Percentiles rank a stretch among this genome's conserved stretches.
phyloP scores from a whole-genome alignment of 1,284 basidiomycete genomes.

The Cutaneotrichosporon cyanovorans region DNA sequence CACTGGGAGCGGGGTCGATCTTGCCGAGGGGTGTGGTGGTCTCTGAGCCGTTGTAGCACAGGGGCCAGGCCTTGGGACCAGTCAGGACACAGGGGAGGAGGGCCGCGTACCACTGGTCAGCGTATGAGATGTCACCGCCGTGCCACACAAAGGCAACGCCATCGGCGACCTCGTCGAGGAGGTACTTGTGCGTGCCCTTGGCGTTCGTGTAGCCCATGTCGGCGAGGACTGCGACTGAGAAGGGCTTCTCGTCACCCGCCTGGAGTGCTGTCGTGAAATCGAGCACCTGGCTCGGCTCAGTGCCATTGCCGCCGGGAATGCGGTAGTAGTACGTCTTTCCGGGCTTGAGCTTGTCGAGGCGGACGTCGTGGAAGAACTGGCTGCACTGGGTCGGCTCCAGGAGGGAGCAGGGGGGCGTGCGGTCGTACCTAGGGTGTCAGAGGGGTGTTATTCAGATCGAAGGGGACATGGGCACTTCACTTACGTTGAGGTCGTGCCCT shows the following conservation, averaged over 20 bases:
- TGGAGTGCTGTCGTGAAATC: slow-evolving; percentile 21
- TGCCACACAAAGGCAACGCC: slow-evolving; percentile 29
- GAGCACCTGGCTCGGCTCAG: slow-evolving; percentile 20
- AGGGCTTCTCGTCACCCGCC: slow-evolving; percentile 17
- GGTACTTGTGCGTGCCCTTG: slow-evolving; percentile 30
- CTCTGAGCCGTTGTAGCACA: slow-evolving; percentile 29
- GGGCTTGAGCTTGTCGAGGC: slow-evolving; percentile 14
- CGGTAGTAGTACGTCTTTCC: slow-evolving; percentile 26
- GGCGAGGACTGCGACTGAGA: slow-evolving; percentile 31
- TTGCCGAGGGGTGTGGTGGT: slow-evolving; percentile 7
- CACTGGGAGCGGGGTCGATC: background rate
- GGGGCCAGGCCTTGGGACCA: slow-evolving; percentile 4
- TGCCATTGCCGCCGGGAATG: slow-evolving; percentile 33
- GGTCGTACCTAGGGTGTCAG: slow-evolving; percentile 18
- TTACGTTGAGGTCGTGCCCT: slow-evolving; percentile 19
- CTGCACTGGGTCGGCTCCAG: slow-evolving; percentile 26
- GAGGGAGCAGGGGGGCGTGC: slow-evolving; percentile 27
- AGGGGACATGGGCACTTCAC: slow-evolving; percentile 2
- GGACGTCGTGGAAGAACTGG: slow-evolving; percentile 31
- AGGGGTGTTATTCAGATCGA: no score
- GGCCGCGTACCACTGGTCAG: slow-evolving; percentile 36
- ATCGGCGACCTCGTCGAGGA: slow-evolving; percentile 22
- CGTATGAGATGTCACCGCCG: slow-evolving; percentile 43
- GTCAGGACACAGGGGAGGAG: slow-evolving; percentile 15
- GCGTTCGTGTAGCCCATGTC: slow-evolving; percentile 44